These are phyloP conservation scores for Ogataea pini DNA, from an alignment of 805 yeast genomes.

Conservation along the genomic window DNA sequence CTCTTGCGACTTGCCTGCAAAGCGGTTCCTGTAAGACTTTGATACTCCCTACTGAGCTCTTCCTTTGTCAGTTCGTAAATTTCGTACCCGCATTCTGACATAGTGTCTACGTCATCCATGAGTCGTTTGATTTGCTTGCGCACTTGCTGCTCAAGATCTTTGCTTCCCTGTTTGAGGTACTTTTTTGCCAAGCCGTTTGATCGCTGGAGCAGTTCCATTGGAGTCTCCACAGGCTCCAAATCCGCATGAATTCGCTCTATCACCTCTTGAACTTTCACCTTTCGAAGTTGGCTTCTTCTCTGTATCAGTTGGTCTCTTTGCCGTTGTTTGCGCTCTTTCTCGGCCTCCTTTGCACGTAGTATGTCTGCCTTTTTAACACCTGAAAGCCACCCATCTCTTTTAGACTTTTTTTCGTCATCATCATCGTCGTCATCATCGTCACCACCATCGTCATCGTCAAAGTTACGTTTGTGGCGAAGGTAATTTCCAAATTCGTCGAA, in stretches of 20 bases:
- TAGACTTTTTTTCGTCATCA: constrained; percentile 31
- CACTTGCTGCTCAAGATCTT: constrained; percentile 14
- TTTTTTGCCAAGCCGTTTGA: constrained; percentile 31
- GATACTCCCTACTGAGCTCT: constrained; percentile 49
- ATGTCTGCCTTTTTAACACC: constrained; percentile 27
- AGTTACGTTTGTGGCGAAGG: constrained; percentile 34
- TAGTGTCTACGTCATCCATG: constrained; percentile 50
- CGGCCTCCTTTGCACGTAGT: constrained; percentile 27
- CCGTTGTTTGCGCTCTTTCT: constrained; percentile 25
- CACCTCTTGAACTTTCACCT: constrained; percentile 22
- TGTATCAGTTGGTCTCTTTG: constrained; percentile 18
- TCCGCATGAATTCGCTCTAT: constrained; percentile 39
- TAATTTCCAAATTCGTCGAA: constrained; percentile 66
- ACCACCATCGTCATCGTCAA: constrained; percentile 30
- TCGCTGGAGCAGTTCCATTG: constrained; percentile 54
- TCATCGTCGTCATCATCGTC: constrained; percentile 32
- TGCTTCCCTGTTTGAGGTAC: constrained; percentile 19
- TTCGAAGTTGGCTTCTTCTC: constrained; percentile 17
- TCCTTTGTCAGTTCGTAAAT: constrained; percentile 59
- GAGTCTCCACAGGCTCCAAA: constrained; percentile 60
- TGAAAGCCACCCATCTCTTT: constrained; percentile 25
- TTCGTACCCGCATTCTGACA: constrained; percentile 46
- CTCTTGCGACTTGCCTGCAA: constrained; percentile 8
- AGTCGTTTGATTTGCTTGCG: constrained; percentile 37
- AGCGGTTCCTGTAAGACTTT: constrained; percentile 42